Base-by-base conservation (phyloP, 257 asterid species). In the Galeopsis tetrahit region DNA sequence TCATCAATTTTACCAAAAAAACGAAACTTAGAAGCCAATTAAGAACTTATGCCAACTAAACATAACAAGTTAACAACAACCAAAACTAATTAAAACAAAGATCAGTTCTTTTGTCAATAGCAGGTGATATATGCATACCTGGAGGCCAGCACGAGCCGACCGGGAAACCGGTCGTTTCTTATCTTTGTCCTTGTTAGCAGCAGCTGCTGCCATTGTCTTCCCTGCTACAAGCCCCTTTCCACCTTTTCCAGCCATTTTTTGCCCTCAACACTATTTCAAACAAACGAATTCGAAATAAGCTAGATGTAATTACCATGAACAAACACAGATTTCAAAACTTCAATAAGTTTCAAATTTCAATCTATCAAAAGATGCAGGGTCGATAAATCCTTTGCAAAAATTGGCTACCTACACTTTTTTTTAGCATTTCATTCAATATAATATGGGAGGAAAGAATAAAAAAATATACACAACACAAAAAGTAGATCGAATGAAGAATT, bases 181-280 rank as follows among this genome's bases (percentile, higher is more conserved):
- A 78, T 83, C 92, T 80, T 92, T 92, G 7, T 92, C 98, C 80
- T 93, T 90, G 90, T 74, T 88, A 38, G 92, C 96, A 9, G 90
- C 85, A 7, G 89, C 88, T 10, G 92, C 88, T 6, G 98, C 97
- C 51, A 87, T 87, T n/a, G 98, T 93, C 86, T 93, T 93, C 55
- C 95, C 97, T 6, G 98, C 98, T 52, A 93, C 84, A 6, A 93
- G 96, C 35, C 98, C 98, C 79, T 93, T 93, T 48, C 98, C 98
- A 56, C 98, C 98, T 82, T 93, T 93, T 62, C 98, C 98, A 40
- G 98, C 98, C 98, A 93, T 93, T 67, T 65, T 61, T 65, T 60
- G 44, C 53, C 38, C 63, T 60, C 33, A 38, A 56, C 10, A 40
- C 68, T 15, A 1, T 10, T 15, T 63, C 53, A 46, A 68, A 6